A percentile compares a stretch with the other conserved stretches of the same genome.
Conservation (phyloP, 495 filamentous ascomycete genomes). For the Trichodelitschia bisporula region DNA sequence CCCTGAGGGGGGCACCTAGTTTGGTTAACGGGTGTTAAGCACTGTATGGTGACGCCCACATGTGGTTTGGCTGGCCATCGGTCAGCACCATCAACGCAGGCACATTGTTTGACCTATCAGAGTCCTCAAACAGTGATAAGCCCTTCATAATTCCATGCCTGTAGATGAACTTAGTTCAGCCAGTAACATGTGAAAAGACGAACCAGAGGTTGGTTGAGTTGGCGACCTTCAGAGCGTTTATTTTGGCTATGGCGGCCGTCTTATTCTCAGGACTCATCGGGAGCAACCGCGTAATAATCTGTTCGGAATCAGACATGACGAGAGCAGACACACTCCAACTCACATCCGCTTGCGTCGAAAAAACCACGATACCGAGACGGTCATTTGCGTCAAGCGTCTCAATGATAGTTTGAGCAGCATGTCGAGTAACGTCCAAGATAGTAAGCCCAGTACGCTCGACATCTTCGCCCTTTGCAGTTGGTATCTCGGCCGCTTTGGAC, state of each 20-base stretch:
- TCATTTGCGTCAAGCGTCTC: conserved; percentile 1
- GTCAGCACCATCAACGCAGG: conserved; percentile 1
- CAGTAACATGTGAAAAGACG: too few relatives aligned
- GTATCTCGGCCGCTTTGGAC: background rate
- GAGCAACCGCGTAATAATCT: background rate
- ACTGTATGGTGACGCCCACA: too few relatives aligned
- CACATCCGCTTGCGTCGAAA: background rate
- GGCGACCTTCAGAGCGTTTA: background rate
- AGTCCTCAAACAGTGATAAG: conserved; percentile 1
- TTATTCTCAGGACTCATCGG: conserved; percentile 2
- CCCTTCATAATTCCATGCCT: background rate
- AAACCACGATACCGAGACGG: conserved; percentile 1
- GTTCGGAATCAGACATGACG: too few relatives aligned
- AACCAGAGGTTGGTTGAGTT: conserved; percentile 2
- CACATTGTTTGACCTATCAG: background rate
- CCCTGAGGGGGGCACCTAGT: conserved; percentile 2
- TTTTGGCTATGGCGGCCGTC: background rate
- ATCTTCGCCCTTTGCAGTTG: background rate
- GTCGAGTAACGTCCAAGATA: conserved; percentile 2
- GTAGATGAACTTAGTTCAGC: too few relatives aligned
- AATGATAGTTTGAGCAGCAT: conserved; percentile 1
- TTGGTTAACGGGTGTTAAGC: background rate
- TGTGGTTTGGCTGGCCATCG: conserved; percentile 3
- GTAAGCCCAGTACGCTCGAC: conserved; percentile 2
- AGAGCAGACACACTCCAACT: too few relatives aligned